These are phyloP conservation scores for Plenodomus lindquistii DNA, from an alignment of 2,329 filamentous ascomycete genomes.

Conservation along the genomic window DNA sequence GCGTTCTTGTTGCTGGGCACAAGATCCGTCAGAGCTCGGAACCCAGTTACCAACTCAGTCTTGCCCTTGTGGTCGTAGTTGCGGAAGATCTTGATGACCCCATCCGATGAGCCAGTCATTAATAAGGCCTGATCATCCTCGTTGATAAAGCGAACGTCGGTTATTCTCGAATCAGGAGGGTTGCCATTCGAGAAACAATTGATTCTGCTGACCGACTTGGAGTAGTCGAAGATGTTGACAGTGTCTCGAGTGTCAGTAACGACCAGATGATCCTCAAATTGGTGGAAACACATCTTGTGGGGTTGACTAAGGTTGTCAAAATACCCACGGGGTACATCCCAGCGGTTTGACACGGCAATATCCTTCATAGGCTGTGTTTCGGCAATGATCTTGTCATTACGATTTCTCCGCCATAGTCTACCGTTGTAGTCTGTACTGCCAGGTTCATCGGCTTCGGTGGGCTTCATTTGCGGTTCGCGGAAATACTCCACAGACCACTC, in stretches of 20 bases:
- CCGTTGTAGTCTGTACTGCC: slow-evolving; percentile 97
- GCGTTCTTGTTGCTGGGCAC: slow-evolving; percentile 93
- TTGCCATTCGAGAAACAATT: slow-evolving; percentile 94
- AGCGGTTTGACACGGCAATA: slow-evolving; percentile 80
- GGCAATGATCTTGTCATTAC: slow-evolving; percentile 89
- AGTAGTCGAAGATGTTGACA: slow-evolving; percentile 83
- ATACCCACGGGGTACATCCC: slow-evolving; percentile 81
- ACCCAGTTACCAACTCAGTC: slow-evolving; percentile 85
- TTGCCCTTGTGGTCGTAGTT: slow-evolving; percentile 80
- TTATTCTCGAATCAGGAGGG: slow-evolving; percentile 86
- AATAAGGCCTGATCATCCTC: slow-evolving; percentile 95
- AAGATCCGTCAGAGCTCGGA: slow-evolving; percentile 90
- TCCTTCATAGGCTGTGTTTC: slow-evolving; percentile 94
- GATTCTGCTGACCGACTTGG: slow-evolving; percentile 64
- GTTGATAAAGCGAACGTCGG: slow-evolving; percentile 95
- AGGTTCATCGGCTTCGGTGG: slow-evolving; percentile 92
- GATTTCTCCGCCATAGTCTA: slow-evolving; percentile 85
- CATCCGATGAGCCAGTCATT: slow-evolving; percentile 94
- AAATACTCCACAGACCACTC: slow-evolving; percentile 98
- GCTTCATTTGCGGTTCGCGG: slow-evolving; percentile 97
- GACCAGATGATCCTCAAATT: slow-evolving; percentile 94
- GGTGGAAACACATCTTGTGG: slow-evolving; percentile 92
- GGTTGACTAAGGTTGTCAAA: slow-evolving; percentile 90
- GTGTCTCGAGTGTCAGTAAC: slow-evolving; percentile 93
- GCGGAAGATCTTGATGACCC: slow-evolving; percentile 89